phyloP scores from a whole-genome alignment of 345 rosid species.

The Erodium maritimum region DNA sequence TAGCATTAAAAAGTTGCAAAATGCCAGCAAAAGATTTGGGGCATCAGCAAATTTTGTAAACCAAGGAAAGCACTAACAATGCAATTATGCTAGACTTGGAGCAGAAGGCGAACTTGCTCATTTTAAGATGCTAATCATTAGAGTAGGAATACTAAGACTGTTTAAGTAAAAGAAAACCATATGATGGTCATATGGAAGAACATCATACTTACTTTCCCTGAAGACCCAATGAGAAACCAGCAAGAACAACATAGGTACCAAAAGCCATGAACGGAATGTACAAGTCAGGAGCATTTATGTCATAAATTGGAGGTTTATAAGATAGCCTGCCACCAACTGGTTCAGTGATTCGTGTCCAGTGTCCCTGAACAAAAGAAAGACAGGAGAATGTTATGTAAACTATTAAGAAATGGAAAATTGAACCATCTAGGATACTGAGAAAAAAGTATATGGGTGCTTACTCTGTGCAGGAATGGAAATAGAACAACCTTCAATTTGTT shows the following conservation, averaged over 20 bases:
- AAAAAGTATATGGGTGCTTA: constrained; percentile 14
- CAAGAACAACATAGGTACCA: constrained; percentile 55
- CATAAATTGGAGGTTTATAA: constrained; percentile 55
- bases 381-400: constrained; percentile 6
- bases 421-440: constrained; percentile 4
- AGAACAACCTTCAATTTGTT: constrained; percentile 92
- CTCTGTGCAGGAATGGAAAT: constrained; percentile 90
- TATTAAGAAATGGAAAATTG: not conserved
- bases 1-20: not conserved
- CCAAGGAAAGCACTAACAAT: not conserved
- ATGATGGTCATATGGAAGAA: not conserved
- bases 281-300: constrained; percentile 64
- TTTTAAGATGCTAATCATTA: not conserved
- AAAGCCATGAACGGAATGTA: constrained; percentile 74
- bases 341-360: constrained; percentile 61
- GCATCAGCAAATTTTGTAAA: not conserved
- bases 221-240: constrained; percentile 51
- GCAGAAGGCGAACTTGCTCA: not conserved
- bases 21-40: not conserved
- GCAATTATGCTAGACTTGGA: not conserved
- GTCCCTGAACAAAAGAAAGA: constrained; percentile 29
- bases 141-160: not conserved
- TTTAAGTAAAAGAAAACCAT: no score
- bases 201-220: constrained; percentile 38
- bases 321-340: constrained; percentile 60